Evolutionary conservation across 371 early-diverging fungal species (phyloP).

Genomic region (Dichotomocladium elegans): DNA sequence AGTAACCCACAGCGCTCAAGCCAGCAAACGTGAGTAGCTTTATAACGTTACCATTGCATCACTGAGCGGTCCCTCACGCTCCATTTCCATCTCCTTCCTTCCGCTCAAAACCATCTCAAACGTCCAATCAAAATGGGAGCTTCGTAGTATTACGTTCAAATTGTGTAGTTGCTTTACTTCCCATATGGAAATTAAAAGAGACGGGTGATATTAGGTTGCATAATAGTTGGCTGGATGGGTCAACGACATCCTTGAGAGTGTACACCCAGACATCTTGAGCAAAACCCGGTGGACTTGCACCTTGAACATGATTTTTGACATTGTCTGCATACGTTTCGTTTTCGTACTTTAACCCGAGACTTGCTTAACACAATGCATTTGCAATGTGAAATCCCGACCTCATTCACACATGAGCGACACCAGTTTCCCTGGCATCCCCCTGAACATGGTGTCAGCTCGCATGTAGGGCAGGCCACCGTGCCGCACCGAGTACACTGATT

Average conservation of each 20-base stretch:
- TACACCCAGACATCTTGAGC: constrained; percentile 9
- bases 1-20: too few relatives aligned
- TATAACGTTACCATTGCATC: too few relatives aligned
- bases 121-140: too few relatives aligned
- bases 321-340: constrained; percentile 9
- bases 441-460: constrained; percentile 16
- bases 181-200: too few relatives aligned
- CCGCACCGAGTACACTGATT: constrained; percentile 19
- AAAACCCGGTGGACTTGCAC: constrained; percentile 8
- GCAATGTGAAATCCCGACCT: constrained; percentile 9
- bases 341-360: constrained; percentile 9
- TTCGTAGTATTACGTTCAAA: too few relatives aligned
- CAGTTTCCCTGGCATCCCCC: constrained; percentile 21
- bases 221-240: too few relatives aligned
- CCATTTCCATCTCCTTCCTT: too few relatives aligned
- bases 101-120: too few relatives aligned
- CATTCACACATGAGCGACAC: constrained; percentile 12
- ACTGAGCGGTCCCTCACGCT: too few relatives aligned
- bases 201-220: too few relatives aligned
- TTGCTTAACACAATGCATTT: constrained; percentile 11
- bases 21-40: too few relatives aligned
- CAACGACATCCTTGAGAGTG: constrained; percentile 12
- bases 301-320: constrained; percentile 9
- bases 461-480: constrained; percentile 18
- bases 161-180: too few relatives aligned